Evolutionary conservation across 2,329 filamentous ascomycete genomes (phyloP).

Genomic region (Exophiala bonariae): DNA sequence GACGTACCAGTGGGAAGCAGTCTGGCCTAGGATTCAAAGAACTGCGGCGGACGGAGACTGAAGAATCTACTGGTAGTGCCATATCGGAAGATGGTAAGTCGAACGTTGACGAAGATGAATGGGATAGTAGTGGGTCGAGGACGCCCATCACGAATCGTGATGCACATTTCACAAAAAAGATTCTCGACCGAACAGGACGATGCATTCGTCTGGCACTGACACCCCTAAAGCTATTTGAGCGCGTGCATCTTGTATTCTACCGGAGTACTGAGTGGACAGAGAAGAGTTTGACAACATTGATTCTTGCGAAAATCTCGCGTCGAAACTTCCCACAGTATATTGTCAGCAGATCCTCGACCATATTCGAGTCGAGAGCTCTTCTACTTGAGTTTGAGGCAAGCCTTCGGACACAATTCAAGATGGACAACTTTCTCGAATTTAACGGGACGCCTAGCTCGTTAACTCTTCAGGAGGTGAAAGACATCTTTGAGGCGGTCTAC

Average conservation of each 20-base stretch:
- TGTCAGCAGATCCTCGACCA: slow-evolving; percentile 83
- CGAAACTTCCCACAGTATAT: slow-evolving; percentile 88
- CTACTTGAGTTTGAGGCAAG: slow-evolving; percentile 89
- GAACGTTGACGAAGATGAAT: slow-evolving; percentile 35
- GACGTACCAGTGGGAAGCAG: slow-evolving; percentile 73
- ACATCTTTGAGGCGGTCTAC: slow-evolving; percentile 72
- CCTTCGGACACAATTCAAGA: slow-evolving; percentile 74
- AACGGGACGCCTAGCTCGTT: slow-evolving; percentile 68
- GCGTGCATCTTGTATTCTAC: slow-evolving; percentile 95
- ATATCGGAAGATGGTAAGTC: slow-evolving; percentile 31
- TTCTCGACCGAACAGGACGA: slow-evolving; percentile 73
- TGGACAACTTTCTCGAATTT: slow-evolving; percentile 81
- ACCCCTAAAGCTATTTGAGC: slow-evolving; percentile 80
- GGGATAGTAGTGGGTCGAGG: slow-evolving; percentile 33
- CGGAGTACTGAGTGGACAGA: slow-evolving; percentile 96
- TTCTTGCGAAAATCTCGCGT: slow-evolving; percentile 83
- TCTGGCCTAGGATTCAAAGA: slow-evolving; percentile 70
- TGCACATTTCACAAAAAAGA: slow-evolving; percentile 73
- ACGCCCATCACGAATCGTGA: slow-evolving; percentile 60
- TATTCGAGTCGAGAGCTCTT: slow-evolving; percentile 74
- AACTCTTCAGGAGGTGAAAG: slow-evolving; percentile 66
- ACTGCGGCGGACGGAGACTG: slow-evolving; percentile 64
- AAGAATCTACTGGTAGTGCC: slow-evolving; percentile 45
- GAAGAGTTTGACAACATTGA: slow-evolving; percentile 92
- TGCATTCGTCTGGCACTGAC: slow-evolving; percentile 77